Base-by-base conservation (phyloP, 2,329 filamentous ascomycete genomes). In the Colletotrichum costaricense region DNA sequence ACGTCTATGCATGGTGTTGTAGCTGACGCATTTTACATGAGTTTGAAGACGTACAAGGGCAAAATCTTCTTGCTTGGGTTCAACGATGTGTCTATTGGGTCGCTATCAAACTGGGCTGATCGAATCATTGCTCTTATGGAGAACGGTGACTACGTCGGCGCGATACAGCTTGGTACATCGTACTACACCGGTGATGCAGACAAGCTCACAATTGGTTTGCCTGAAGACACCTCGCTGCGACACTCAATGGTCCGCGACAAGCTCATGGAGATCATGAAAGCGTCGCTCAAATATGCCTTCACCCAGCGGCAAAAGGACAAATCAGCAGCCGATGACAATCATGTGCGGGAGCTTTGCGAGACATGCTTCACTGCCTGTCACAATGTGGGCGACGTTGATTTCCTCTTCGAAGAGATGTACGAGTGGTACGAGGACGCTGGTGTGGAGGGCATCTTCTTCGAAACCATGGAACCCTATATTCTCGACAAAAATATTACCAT, bases 21-120 rank as follows among this genome's bases (percentile, higher is more conserved):
- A 60, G 96, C 96, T 8, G 97, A 99, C 86, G 97, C 95, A 0
- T 99, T 98, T 78, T 96, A 96, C 80, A 98, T 98, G 95, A 98
- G 96, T 82, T 96, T 98, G 83, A 95, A 94, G 79, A 90, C 95
- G 4, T 99, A 98, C 84, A 99, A 98, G 82, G 95, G 97, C 5
- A 91, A 96, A 35, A 87, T 98, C 46, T 99, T 99, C 79, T 85
- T 98, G 4, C 87, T 99, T 9, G 95, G 97, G n/a, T 95, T 96
- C 84, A 97, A 96, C 79, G 96, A 98, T 79, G 87, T 98, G 54
- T 94, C 95, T 0, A 94, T 98, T 60, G 97, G 97, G 2, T 94
- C 93, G 5, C 84, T 99, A 42, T 98, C 97, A 0, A 99, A 99
- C 77, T 99, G 97, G 97, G 96, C 97, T 2, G 97, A 99, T 82